Evolutionary conservation across 495 filamentous ascomycete genomes (phyloP), one percentile per base, ranked within the genome.

Genomic region (Daldinia vernicosa): DNA sequence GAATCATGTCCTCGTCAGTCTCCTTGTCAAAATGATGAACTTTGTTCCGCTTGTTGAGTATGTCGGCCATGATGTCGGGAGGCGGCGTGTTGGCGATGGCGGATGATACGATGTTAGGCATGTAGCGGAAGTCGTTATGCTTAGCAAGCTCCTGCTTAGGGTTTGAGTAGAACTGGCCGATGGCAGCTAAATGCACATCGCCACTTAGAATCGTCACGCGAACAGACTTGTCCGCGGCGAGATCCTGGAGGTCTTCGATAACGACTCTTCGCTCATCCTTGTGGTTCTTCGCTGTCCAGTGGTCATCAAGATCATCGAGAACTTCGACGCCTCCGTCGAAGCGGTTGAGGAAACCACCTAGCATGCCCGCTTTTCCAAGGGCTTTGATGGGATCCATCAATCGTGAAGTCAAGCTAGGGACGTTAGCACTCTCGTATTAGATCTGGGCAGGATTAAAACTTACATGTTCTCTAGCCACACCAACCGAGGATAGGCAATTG

Each of bases 271-370:
- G 88, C 80, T 99, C 95, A 11, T 82, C 79, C 76, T 98, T 98
- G 80, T 97, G 93, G 74, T 93, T 90, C 73, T 92, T 96, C 22
- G 95, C 94, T 3, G 95, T 97, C 95, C 95, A 99, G 75, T 98
- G 95, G 78, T 99, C 95, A 71, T 94, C 91, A 9, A 96, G 83
- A 76, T 96, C 93, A 79, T 98, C 95, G 28, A 97, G 84, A 15
- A 99, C 92, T 79, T 98, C 96, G 6, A 97, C 92, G 47, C 93
- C 94, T 59, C 93, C 94, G 74, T 97, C 94, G 74, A 96, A 93
- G 61, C 89, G 91, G 79, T 97, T 98, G 17, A 97, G 82, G 53
- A 98, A 85, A 6, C 89, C 80, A 30, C 93, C 92, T 47, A 98
- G 85, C 75, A 96, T 80, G 6, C 94, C 94, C 52, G 89, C 84